phyloP scores from a whole-genome alignment of 768 basidiomycete genomes.

The Lentinus brumalis region DNA sequence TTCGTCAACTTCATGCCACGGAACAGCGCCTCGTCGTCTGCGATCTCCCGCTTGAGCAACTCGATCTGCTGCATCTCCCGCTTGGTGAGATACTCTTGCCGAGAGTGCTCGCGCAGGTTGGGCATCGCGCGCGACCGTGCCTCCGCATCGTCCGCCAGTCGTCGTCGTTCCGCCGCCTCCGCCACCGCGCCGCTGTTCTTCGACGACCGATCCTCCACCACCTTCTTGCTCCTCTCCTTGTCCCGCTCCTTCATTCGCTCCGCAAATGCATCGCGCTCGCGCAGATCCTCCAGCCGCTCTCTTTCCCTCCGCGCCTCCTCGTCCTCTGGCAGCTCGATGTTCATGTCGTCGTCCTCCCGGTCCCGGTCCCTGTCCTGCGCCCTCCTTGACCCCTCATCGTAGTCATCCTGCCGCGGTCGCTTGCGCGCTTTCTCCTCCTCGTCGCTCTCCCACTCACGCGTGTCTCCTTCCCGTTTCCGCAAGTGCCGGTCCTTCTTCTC shows the following conservation, averaged over 20 bases:
- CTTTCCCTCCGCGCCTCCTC: slow-evolving; percentile 69
- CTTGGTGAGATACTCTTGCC: slow-evolving; percentile 95
- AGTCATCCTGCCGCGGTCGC: slow-evolving; percentile 54
- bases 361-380: slow-evolving; percentile 22
- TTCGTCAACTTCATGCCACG: slow-evolving; percentile 89
- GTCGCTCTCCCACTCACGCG: slow-evolving; percentile 88
- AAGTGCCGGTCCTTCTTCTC: slow-evolving; percentile 61
- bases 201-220: slow-evolving; percentile 91
- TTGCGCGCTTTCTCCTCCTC: slow-evolving; percentile 80
- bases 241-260: slow-evolving; percentile 85
- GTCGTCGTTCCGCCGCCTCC: slow-evolving; percentile 79
- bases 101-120: slow-evolving; percentile 81
- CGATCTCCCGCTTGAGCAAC: slow-evolving; percentile 87
- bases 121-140: slow-evolving; percentile 58
- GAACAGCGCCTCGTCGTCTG: slow-evolving; percentile 91
- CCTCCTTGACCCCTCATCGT: background rate
- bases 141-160: slow-evolving; percentile 66
- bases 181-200: slow-evolving; percentile 71
- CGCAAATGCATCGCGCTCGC: slow-evolving; percentile 92
- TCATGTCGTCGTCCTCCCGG: slow-evolving; percentile 41
- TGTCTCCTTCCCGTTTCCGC: slow-evolving; percentile 81
- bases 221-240: slow-evolving; percentile 81
- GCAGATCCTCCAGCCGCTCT: slow-evolving; percentile 75
- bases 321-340: slow-evolving; percentile 62
- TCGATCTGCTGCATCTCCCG: slow-evolving; percentile 97